Base-by-base conservation (phyloP, 2,329 filamentous ascomycete species). In the Fusarium solani-melongenae region DNA sequence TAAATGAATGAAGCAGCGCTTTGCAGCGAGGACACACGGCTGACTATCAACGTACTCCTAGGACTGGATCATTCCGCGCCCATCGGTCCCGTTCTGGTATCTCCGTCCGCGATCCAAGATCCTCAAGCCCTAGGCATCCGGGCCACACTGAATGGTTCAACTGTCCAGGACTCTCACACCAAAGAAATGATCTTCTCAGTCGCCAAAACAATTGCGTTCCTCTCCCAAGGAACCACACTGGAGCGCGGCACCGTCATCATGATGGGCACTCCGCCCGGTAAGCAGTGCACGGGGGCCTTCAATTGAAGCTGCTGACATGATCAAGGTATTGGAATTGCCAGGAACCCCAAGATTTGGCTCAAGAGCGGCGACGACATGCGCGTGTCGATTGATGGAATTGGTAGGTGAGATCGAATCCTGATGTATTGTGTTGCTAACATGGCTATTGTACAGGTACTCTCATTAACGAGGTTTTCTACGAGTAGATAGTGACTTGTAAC, bases 21-120 rank as follows among this genome's bases (percentile, higher is more conserved):
- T 3, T 6, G 8, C 11, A 1, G 2, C 3, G 2, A n/a, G n/a
- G n/a, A 22, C 20, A 22, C 20, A 7, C 14, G 20, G 4, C 39
- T 44, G 39, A 44, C 20, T 44, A 4, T 22, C 39, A 14, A 7
- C 6, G 5, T 11, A 7, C 39, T 22, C 6, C 6, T 11, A 44
- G 39, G 39, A 44, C 39, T 44, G 3, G 39, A 44, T 44, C 39
- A 44, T 22, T 44, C 39, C 0, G 39, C 39, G 1, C 39, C 39
- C 3, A 44, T 44, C 11, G 39, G 39, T 20, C 39, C 39, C 11
- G 20, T 44, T 6, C 12, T 44, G 11, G 39, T 44, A 22, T 44
- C 39, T 44, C 39, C 39, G 2, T 44, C 39, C 6, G 39, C 12
- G 12, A 44, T 44, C 39, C 20, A 5, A 22, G 39, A 44, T 44